Base-by-base conservation (phyloP, 305 asterid species). In the Caryopteris hybrid region DNA sequence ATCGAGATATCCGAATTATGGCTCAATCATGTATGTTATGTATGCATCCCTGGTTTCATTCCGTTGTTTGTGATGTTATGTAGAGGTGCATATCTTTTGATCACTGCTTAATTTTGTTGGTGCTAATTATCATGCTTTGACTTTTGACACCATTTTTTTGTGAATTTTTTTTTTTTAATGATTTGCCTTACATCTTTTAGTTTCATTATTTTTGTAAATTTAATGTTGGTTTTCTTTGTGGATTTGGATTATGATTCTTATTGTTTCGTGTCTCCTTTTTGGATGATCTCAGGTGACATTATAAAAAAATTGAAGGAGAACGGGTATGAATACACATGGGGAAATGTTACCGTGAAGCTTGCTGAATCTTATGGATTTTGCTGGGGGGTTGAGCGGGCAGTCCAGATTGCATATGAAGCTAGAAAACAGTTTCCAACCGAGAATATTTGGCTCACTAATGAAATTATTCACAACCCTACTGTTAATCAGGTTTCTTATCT, bases 331-430 rank as follows among this genome's bases (percentile, higher is more conserved):
- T 89, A 91, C 79, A 94, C 87, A 8, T 94, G 96, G 96, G 98
- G 98, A 72, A 78, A 88, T 79, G 98, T 94, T 43, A 94, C 96
- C 0, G 90, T 94, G 31, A 89, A 83, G 83, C 96, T 94, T 70
- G 99, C 99, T 10, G 98, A 89, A 79, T 72, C 98, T 22, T 91
- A 88, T 84, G 99, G 98, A 33, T 89, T 94, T 53, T 94, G 99
- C 86, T 91, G 97, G 99, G 99, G 97, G 1, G 99, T 91, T 14
- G 97, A 94, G 80, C 89, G 98, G 38, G 98, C 99, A 29, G 96
- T 94, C 62, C 98, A 94, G 89, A 94, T 94, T 71, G 99, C 96
- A 33, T 94, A 94, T 74, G 99, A 94, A 77, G 96, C 98, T 42
- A 86, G 98, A 70, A 87, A 83, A 47, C 98, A 89, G 80, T 91